Evolutionary conservation across 768 basidiomycete genomes (phyloP).

Genomic region (Auriscalpium vulgare): DNA sequence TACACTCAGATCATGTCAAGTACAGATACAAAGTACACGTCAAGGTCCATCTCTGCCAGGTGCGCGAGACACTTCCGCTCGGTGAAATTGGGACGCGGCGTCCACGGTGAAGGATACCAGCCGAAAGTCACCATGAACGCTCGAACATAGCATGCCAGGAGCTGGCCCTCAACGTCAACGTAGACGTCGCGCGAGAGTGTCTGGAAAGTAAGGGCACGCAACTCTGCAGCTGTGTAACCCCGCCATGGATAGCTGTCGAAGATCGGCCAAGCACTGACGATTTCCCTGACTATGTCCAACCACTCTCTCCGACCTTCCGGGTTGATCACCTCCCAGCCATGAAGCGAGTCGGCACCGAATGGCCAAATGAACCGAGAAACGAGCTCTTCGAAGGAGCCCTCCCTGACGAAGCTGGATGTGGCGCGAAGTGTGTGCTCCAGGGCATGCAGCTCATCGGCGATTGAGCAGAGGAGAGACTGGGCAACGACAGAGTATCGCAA

Average conservation of each 20-base stretch:
- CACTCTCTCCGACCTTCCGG: not conserved
- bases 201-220: not conserved
- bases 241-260: not conserved
- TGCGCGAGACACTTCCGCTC: too few relatives aligned
- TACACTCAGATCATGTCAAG: too few relatives aligned
- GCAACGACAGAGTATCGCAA: not conserved
- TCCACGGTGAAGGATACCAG: not conserved
- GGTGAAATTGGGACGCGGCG: not conserved
- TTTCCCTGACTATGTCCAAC: not conserved
- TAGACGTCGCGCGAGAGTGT: not conserved
- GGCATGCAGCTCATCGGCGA: not conserved
- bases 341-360: not conserved
- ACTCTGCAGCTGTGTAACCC: not conserved
- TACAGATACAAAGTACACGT: not conserved
- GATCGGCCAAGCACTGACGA: not conserved
- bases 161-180: not conserved
- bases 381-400: not conserved
- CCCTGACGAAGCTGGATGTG: not conserved
- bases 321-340: not conserved
- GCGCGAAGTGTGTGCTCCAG: not conserved
- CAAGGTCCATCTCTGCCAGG: too few relatives aligned
- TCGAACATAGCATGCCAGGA: not conserved
- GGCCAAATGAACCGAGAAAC: not conserved
- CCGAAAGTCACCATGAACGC: not conserved
- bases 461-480: not conserved